Evolutionary conservation across 2,329 filamentous ascomycete species (phyloP).

Genomic region (Lomentospora prolificans): DNA sequence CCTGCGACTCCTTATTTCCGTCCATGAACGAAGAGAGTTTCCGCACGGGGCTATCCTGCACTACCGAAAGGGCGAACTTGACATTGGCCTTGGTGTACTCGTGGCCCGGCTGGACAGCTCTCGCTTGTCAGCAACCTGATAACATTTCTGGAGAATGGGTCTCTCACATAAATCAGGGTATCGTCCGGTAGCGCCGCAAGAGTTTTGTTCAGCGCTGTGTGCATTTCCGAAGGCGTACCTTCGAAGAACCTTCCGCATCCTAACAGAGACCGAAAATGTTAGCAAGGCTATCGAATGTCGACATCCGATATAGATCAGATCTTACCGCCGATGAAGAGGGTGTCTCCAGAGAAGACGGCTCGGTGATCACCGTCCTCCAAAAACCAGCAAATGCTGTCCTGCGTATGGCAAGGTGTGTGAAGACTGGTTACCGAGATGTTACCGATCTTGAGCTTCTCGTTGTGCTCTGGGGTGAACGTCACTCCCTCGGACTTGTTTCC

Average conservation of each 20-base stretch:
- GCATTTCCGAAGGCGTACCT: constrained; percentile 81
- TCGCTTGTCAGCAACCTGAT: no score
- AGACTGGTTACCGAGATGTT: constrained; percentile 73
- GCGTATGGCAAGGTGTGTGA: constrained; percentile 96
- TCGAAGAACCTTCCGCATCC: constrained; percentile 96
- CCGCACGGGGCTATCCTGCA: constrained; percentile 65
- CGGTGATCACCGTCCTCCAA: constrained; percentile 68
- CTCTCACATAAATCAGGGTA: constrained; percentile 71
- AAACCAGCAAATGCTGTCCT: constrained; percentile 95
- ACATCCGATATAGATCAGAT: no score
- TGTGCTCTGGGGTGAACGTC: constrained; percentile 64
- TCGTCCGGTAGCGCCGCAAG: constrained; percentile 76
- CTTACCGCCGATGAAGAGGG: constrained; percentile 80
- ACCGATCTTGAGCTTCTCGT: constrained; percentile 72
- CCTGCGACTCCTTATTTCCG: constrained; percentile 78
- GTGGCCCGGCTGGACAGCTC: constrained; percentile 66
- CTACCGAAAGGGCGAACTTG: constrained; percentile 71
- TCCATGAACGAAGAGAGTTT: constrained; percentile 69
- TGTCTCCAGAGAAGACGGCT: constrained; percentile 92
- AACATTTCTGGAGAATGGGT: no score
- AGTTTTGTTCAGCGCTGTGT: constrained; percentile 80
- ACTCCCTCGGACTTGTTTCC: constrained; percentile 79
- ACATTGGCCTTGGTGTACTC: constrained; percentile 98
- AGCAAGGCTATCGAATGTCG: no score
- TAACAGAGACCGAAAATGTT: no score